A percentile compares a stretch with the other conserved stretches of the same genome.
Evolutionary conservation across 2,329 filamentous ascomycete species (phyloP).

Genomic region (Penicillium sp.): DNA sequence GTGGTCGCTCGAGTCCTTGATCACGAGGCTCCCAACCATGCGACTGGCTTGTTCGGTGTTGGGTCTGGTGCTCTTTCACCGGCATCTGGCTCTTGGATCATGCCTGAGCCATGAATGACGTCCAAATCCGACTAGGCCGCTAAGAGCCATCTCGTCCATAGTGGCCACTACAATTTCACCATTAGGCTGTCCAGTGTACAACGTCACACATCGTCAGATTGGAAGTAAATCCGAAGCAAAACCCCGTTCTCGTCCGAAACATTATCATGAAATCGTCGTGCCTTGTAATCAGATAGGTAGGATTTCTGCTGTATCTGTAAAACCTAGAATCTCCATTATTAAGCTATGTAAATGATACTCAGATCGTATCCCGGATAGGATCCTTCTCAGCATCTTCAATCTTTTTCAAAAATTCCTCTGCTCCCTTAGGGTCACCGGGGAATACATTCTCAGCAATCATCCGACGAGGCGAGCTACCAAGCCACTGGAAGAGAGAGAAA

Average conservation of each 20-base stretch:
- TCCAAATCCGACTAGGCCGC: too few species aligned
- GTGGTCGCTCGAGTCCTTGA: too few species aligned
- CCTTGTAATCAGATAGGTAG: too few species aligned
- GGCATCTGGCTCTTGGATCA: too few species aligned
- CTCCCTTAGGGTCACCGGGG: slow-evolving; percentile 4
- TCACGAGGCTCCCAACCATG: too few species aligned
- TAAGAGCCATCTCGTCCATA: too few species aligned
- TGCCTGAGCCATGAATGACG: too few species aligned
- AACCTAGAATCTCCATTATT: not conserved
- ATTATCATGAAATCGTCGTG: not conserved
- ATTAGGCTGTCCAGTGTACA: not conserved
- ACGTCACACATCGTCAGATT: not conserved
- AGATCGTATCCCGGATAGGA: slow-evolving; percentile 16
- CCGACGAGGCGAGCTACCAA: slow-evolving; percentile 67
- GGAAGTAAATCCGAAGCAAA: too few species aligned
- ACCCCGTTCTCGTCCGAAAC: not conserved
- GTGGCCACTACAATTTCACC: not conserved
- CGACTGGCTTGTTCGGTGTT: too few species aligned
- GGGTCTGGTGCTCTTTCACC: too few species aligned
- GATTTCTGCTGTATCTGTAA: not conserved
- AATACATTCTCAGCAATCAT: slow-evolving; percentile 16
- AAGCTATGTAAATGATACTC: not conserved
- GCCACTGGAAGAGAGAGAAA: slow-evolving; percentile 72
- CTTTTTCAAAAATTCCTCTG: slow-evolving; percentile 60
- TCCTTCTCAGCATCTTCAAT: slow-evolving; percentile 59